Base-by-base conservation (phyloP, 2,329 filamentous ascomycete genomes). In the Plenodomus biglobosus region DNA sequence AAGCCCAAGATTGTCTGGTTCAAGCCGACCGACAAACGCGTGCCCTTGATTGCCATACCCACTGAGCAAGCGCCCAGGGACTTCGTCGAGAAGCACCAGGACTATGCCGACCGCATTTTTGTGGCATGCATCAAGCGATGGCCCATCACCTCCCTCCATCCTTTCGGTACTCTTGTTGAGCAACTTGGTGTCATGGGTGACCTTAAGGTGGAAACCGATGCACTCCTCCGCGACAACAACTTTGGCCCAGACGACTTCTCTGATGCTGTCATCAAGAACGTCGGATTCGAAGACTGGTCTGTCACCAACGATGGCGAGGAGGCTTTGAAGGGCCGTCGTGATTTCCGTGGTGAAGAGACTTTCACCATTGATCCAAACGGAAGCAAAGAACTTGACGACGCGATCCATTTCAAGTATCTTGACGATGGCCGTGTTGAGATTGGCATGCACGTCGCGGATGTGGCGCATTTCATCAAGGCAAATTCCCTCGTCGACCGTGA, bases 1-100 rank as follows among this genome's bases (percentile, higher is more conserved):
- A 96, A 96, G 76, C 94, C 94, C 55, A 99, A 99, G 85, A 99
- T 99, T 75, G 94, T 99, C 36, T 99, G 94, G 94, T 99, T 99
- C 79, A 99, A 99, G 80, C 94, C 94, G 49, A 99, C 94, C 1
- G 94, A 99, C 76, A 97, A 99, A 83, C 90, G 94, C 68, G 94
- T 99, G 40, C 94, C 94, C 41, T 80, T 99, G 58, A 99, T 99
- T 73, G 94, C 94, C 44, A 99, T 99, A 57, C 94, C 94, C 1
- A 99, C 94, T 2, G 94, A 99, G 73, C 94, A 99, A 75, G 94
- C 94, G 8, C 94, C 94, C 17, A 87, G 91, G 30, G 94, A 97
- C 75, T 99, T 99, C 65, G 94, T 99, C 21, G 94, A 99, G 78
- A 96, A 94, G 74, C 94, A 99, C 72, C 90, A 96, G 72, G 90